Evolutionary conservation across 768 basidiomycete genomes (phyloP).

Genomic region (Guyanaporus albipodus): DNA sequence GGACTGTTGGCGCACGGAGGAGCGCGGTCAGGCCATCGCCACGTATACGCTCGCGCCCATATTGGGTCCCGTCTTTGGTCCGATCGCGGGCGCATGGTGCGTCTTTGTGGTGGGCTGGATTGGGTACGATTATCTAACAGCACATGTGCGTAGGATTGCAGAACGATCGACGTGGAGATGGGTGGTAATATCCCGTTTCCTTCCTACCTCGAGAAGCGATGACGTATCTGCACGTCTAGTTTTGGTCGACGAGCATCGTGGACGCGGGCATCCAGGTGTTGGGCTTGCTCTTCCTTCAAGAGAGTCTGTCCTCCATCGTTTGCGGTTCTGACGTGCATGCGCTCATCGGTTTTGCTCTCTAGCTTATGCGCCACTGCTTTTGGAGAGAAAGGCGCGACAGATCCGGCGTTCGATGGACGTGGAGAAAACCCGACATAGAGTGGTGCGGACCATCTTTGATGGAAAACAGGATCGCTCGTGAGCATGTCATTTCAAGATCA

Average conservation of each 20-base stretch:
- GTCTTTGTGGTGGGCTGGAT: constrained; percentile 9
- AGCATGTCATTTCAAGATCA: constrained; percentile 14
- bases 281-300: constrained; percentile 56
- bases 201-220: neutral
- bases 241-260: constrained; percentile 63
- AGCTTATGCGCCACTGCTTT: constrained; percentile 29
- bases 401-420: constrained; percentile 43
- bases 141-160: constrained; percentile 43
- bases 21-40: constrained; percentile 60
- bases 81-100: constrained; percentile 58
- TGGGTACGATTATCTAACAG: neutral
- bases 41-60: constrained; percentile 64
- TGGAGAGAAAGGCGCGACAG: constrained; percentile 48
- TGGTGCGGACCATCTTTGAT: constrained; percentile 49
- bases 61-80: constrained; percentile 62
- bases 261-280: constrained; percentile 51
- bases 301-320: constrained; percentile 64
- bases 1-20: constrained; percentile 58
- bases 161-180: constrained; percentile 66
- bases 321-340: too few species aligned
- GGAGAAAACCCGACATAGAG: constrained; percentile 39
- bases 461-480: constrained; percentile 39
- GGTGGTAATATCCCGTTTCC: constrained; percentile 40
- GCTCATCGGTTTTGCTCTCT: too few species aligned
- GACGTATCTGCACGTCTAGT: constrained; percentile 31